Evolutionary conservation across 2,329 filamentous ascomycete species (phyloP).

Genomic region (Trichoderma sp.): DNA sequence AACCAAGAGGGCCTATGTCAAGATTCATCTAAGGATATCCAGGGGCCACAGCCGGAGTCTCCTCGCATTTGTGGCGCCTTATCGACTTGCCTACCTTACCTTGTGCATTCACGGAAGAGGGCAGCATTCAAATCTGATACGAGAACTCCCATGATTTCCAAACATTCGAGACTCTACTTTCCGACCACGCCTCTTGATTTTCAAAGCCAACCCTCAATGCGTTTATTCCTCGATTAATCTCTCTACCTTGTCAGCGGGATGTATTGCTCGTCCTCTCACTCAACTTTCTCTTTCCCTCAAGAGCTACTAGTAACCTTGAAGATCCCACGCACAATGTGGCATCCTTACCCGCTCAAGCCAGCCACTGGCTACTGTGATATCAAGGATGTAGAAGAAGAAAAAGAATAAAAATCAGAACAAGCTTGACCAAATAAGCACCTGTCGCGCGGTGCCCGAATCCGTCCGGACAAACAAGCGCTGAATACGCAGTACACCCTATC

Average conservation of each 20-base stretch:
- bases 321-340: too few relatives aligned
- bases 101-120: neutral
- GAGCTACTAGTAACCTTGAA: neutral
- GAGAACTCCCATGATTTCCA: too few relatives aligned
- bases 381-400: neutral
- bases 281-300: neutral
- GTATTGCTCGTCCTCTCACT: neutral
- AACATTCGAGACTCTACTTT: too few relatives aligned
- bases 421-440: neutral
- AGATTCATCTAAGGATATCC: too few relatives aligned
- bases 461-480: conserved; percentile 18
- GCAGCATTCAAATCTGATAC: neutral
- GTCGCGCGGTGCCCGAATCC: neutral
- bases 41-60: too few relatives aligned
- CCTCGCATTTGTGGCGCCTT: too few relatives aligned
- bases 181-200: neutral
- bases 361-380: conserved; percentile 15
- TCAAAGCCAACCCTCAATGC: neutral
- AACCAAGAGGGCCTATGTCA: too few relatives aligned
- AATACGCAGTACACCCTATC: conserved; percentile 22
- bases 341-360: too few relatives aligned
- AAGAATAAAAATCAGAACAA: neutral
- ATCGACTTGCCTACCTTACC: too few relatives aligned
- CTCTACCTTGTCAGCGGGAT: neutral
- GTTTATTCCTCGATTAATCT: neutral